These are phyloP conservation scores for Trichosporon sp. DNA, from an alignment of 1,284 basidiomycete genomes.

Conservation along the genomic window DNA sequence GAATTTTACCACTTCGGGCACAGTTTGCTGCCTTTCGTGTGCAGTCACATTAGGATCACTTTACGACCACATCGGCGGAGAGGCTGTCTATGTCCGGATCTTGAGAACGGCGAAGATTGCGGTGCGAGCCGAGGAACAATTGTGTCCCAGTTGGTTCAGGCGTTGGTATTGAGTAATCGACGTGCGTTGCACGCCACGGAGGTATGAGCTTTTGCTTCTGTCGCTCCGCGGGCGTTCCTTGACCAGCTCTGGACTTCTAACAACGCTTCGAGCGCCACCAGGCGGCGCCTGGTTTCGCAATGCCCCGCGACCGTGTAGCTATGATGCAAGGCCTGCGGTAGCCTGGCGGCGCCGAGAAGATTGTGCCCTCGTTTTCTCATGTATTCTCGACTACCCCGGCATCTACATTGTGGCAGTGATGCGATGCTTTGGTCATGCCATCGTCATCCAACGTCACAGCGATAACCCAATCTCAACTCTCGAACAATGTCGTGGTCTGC, in stretches of 20 bases:
- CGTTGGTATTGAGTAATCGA: background rate
- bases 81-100: background rate
- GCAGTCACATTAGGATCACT: too few relatives aligned
- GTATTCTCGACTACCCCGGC: background rate
- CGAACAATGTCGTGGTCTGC: background rate
- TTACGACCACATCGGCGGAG: background rate
- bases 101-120: background rate
- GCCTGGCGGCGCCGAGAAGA: background rate
- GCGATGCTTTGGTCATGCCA: background rate
- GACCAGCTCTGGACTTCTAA: background rate
- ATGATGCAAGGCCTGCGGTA: background rate
- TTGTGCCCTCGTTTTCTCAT: background rate
- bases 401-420: background rate
- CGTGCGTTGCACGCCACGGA: background rate
- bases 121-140: background rate
- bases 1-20: too few relatives aligned
- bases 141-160: background rate
- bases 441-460: background rate
- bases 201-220: background rate
- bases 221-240: background rate
- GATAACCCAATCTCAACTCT: background rate
- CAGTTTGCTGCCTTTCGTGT: too few relatives aligned
- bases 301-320: background rate
- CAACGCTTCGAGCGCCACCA: background rate
- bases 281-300: too few relatives aligned